Evolutionary conservation across 2,329 filamentous ascomycete species (phyloP).

Genomic region (Fusarium oligoseptatum): DNA sequence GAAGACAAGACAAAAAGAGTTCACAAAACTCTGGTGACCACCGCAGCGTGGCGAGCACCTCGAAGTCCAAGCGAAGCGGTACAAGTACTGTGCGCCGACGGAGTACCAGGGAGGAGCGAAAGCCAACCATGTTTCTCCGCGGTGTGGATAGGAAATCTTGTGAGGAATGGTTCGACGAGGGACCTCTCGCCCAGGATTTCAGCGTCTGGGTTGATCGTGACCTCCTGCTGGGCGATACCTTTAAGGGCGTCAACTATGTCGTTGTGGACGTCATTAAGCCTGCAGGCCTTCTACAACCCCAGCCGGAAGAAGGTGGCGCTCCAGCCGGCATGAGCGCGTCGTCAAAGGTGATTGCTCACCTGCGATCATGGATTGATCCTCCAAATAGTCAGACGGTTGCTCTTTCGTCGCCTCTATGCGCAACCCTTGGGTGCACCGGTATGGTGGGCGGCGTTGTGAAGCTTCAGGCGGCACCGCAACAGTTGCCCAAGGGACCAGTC

Average conservation of each 20-base stretch:
- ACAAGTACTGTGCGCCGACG: slow-evolving; percentile 76
- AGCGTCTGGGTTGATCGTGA: slow-evolving; percentile 90
- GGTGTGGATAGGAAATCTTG: slow-evolving; percentile 80
- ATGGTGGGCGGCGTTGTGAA: slow-evolving; percentile 90
- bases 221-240: slow-evolving; percentile 75
- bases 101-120: slow-evolving; percentile 72
- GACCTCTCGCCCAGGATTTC: slow-evolving; percentile 68
- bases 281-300: slow-evolving; percentile 78
- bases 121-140: slow-evolving; percentile 80
- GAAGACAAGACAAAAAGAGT: slow-evolving; percentile 81
- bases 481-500: slow-evolving; percentile 75
- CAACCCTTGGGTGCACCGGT: slow-evolving; percentile 76
- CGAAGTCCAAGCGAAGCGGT: slow-evolving; percentile 83
- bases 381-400: slow-evolving; percentile 85
- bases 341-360: slow-evolving; percentile 78
- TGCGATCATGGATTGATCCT: slow-evolving; percentile 86
- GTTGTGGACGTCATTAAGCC: slow-evolving; percentile 90
- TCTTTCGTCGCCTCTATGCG: slow-evolving; percentile 82
- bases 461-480: slow-evolving; percentile 83
- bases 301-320: slow-evolving; percentile 75
- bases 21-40: slow-evolving; percentile 77
- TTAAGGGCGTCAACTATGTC: slow-evolving; percentile 83
- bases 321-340: slow-evolving; percentile 58
- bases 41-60: slow-evolving; percentile 83
- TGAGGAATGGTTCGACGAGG: slow-evolving; percentile 83